Evolutionary conservation across 306 rosid genomes (phyloP).

Genomic region (Dryas drummondii): DNA sequence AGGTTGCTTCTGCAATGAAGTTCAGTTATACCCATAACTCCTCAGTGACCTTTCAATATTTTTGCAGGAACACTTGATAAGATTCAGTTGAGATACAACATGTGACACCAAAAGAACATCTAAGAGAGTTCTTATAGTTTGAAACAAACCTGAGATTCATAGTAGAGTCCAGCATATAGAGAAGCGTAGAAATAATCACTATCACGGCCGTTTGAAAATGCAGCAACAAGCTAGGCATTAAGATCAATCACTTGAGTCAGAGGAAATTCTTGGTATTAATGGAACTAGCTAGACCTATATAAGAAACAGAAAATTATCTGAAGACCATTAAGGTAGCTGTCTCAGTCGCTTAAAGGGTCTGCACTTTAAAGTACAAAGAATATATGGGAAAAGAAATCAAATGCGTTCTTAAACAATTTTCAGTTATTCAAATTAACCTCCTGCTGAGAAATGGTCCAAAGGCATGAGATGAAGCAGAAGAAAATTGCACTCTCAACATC

Average conservation of each 20-base stretch:
- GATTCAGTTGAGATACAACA: not conserved
- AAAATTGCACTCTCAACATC: not conserved
- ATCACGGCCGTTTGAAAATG: conserved; percentile 61
- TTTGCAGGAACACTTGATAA: not conserved
- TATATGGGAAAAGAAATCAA: not conserved
- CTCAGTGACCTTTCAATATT: not conserved
- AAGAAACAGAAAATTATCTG: not conserved
- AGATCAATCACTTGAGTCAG: conserved; percentile 37
- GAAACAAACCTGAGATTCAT: conserved; percentile 75
- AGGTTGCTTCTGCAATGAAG: not conserved
- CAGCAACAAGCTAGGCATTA: conserved; percentile 65
- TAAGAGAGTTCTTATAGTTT: conserved; percentile 15
- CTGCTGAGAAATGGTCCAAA: not conserved
- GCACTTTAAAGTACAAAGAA: not conserved
- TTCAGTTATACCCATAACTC: not conserved
- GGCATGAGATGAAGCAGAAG: not conserved
- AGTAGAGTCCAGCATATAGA: conserved; percentile 78
- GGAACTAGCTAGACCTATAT: not conserved
- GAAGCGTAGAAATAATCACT: conserved; percentile 71
- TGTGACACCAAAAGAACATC: conserved; percentile 1
- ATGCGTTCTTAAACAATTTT: not conserved
- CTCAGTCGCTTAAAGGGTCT: too few species aligned
- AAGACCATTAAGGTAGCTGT: not conserved
- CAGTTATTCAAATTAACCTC: not conserved
- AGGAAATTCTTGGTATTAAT: conserved; percentile 10